Percentiles rank a stretch among this genome's conserved stretches.
phyloP scores from a whole-genome alignment of 2,329 filamentous ascomycete genomes.

The Hypocrella siamensis region DNA sequence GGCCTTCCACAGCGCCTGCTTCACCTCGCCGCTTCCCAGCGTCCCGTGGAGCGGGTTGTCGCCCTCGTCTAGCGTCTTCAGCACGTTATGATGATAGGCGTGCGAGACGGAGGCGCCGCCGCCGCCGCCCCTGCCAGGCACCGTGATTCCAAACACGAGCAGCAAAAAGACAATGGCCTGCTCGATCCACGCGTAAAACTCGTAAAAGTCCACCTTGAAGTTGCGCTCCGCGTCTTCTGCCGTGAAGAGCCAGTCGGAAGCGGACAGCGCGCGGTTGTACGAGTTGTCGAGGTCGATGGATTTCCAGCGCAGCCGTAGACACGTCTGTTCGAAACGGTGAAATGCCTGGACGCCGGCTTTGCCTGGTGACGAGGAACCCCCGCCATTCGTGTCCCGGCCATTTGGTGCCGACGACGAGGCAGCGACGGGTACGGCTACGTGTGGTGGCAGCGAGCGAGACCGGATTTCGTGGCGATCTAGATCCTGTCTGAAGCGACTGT shows the following conservation, averaged over 20 bases:
- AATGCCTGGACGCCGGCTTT: slow-evolving; percentile 24
- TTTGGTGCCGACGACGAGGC: not conserved
- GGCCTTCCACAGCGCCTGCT: slow-evolving; percentile 43
- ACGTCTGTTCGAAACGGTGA: slow-evolving; percentile 42
- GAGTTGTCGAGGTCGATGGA: slow-evolving; percentile 40
- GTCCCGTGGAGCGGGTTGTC: slow-evolving; percentile 38
- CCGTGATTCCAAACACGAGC: slow-evolving; percentile 42
- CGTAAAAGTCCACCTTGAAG: slow-evolving; percentile 67
- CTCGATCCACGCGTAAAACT: slow-evolving; percentile 60
- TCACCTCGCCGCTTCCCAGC: slow-evolving; percentile 39
- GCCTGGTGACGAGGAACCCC: not conserved
- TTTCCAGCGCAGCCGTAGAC: slow-evolving; percentile 47
- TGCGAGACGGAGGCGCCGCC: slow-evolving; percentile 18
- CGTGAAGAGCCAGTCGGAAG: slow-evolving; percentile 17
- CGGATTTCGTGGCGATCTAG: not conserved
- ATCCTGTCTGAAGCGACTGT: not conserved
- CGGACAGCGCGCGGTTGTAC: slow-evolving; percentile 33
- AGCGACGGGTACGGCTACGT: no score
- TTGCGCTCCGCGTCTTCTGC: slow-evolving; percentile 41
- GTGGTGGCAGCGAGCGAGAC: slow-evolving; percentile 4
- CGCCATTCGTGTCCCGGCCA: not conserved
- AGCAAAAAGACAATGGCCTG: slow-evolving; percentile 52
- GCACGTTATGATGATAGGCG: slow-evolving; percentile 54
- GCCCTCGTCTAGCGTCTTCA: slow-evolving; percentile 42
- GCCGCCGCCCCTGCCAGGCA: slow-evolving; percentile 16